A percentile compares a stretch with the other conserved stretches of the same genome.
phyloP scores from a whole-genome alignment of 352 stramenopile species.

The Phytophthora chlamydospora region DNA sequence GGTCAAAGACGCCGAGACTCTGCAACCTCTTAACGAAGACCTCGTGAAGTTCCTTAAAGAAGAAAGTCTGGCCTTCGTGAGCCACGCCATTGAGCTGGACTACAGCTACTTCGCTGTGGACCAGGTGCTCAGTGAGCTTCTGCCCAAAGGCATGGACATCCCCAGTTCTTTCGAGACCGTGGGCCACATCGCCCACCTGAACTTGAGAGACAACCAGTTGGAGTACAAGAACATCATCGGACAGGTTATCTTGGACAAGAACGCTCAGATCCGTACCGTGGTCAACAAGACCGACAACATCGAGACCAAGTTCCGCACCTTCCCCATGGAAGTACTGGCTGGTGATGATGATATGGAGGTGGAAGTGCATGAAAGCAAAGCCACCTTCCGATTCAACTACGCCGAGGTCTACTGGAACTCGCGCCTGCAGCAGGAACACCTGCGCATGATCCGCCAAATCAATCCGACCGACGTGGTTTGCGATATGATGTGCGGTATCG shows the following conservation, averaged over 20 bases:
- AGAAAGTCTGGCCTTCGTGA: slow-evolving; percentile 67
- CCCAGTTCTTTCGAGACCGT: slow-evolving; percentile 96
- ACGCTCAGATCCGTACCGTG: slow-evolving; percentile 94
- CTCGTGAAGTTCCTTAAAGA: slow-evolving; percentile 59
- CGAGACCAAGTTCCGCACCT: slow-evolving; percentile 95
- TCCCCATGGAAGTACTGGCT: slow-evolving; percentile 96
- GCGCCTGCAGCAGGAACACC: slow-evolving; percentile 94
- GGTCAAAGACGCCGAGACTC: slow-evolving; percentile 58
- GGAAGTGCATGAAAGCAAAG: slow-evolving; percentile 93
- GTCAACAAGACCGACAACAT: slow-evolving; percentile 98
- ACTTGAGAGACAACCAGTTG: slow-evolving; percentile 93
- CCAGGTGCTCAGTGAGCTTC: slow-evolving; percentile 80
- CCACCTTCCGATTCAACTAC: slow-evolving; percentile 95
- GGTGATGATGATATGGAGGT: slow-evolving; percentile 88
- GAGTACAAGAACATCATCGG: slow-evolving; percentile 98
- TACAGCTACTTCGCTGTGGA: slow-evolving; percentile 84
- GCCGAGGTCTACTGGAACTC: slow-evolving; percentile 98
- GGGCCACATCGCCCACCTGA: slow-evolving; percentile 98
- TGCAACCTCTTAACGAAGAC: slow-evolving; percentile 55
- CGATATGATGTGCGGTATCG: slow-evolving; percentile 97
- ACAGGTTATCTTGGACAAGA: slow-evolving; percentile 98
- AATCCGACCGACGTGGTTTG: slow-evolving; percentile 78
- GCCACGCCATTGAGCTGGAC: slow-evolving; percentile 74
- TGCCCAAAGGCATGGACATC: slow-evolving; percentile 86
- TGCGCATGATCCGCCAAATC: slow-evolving; percentile 89